These are phyloP conservation scores for Malassezia vespertilionis DNA, from an alignment of 1,284 basidiomycete species.

Conservation along the genomic window DNA sequence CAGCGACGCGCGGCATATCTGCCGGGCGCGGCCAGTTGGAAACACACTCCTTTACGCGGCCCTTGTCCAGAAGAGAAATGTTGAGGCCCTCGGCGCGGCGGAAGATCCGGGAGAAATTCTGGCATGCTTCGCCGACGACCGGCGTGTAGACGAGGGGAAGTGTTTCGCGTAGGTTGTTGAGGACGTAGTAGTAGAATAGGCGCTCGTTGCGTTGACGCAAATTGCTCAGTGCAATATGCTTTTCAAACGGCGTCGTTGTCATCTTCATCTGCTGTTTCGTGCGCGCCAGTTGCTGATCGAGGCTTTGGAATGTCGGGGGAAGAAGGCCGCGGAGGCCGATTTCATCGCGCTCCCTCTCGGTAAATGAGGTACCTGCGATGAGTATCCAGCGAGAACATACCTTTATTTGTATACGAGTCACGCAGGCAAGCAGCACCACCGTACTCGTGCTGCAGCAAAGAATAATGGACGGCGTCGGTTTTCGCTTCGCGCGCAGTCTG, in stretches of 20 bases:
- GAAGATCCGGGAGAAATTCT: conserved; percentile 62
- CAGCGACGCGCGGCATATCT: conserved; percentile 45
- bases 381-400: conserved; percentile 21
- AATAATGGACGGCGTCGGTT: conserved; percentile 24
- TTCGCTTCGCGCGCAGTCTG: conserved; percentile 7
- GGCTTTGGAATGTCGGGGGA: conserved; percentile 54
- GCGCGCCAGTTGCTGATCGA: conserved; percentile 56
- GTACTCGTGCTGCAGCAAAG: conserved; percentile 24
- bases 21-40: conserved; percentile 61
- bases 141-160: conserved; percentile 73
- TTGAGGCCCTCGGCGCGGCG: conserved; percentile 58
- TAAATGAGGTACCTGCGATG: conserved; percentile 56
- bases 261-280: conserved; percentile 61
- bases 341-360: conserved; percentile 56
- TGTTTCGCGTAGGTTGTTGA: conserved; percentile 56
- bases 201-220: conserved; percentile 62
- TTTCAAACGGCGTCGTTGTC: conserved; percentile 60
- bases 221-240: conserved; percentile 68
- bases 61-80: conserved; percentile 57
- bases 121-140: conserved; percentile 77
- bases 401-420: conserved; percentile 39
- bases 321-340: conserved; percentile 62
- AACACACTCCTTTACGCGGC: conserved; percentile 61
- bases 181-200: conserved; percentile 57
- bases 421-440: conserved; percentile 36